A percentile compares a stretch with the other conserved stretches of the same genome.
These are phyloP conservation scores for Leccinum griseonigrum DNA, from an alignment of 1,284 basidiomycete genomes.

Conservation along the genomic window DNA sequence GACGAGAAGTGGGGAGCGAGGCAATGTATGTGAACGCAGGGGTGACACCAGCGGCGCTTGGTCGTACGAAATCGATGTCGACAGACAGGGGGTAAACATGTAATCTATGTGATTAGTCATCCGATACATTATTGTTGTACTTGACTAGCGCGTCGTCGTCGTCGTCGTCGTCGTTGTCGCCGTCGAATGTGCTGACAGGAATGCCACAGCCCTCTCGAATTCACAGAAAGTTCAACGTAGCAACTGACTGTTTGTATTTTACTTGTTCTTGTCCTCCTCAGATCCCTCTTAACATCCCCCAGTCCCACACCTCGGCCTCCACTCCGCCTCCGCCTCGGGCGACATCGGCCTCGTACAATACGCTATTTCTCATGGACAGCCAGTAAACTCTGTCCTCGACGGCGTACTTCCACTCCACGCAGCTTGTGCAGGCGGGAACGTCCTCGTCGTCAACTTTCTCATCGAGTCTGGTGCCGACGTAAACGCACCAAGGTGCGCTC, in stretches of 20 bases:
- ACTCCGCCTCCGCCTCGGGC: conserved; percentile 85
- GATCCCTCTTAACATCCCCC: neutral
- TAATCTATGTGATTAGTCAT: conserved; percentile 1
- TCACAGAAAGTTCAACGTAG: conserved; percentile 75
- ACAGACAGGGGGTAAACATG: conserved; percentile 11
- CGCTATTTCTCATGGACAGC: conserved; percentile 89
- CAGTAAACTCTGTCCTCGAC: conserved; percentile 89
- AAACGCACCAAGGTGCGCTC: conserved; percentile 74
- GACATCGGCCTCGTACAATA: conserved; percentile 87
- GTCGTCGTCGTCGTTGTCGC: neutral
- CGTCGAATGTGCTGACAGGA: conserved; percentile 4
- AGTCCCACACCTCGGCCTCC: conserved; percentile 87
- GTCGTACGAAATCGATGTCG: conserved; percentile 15
- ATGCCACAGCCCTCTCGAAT: conserved; percentile 34
- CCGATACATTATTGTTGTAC: neutral
- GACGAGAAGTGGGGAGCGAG: conserved; percentile 9
- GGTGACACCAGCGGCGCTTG: conserved; percentile 18
- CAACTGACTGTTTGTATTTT: conserved; percentile 64
- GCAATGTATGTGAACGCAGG: conserved; percentile 12
- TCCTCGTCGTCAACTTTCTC: conserved; percentile 79
- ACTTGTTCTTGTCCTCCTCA: neutral
- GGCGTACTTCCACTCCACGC: conserved; percentile 91
- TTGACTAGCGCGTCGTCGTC: neutral
- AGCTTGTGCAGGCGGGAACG: conserved; percentile 83
- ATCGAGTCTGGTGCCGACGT: conserved; percentile 92